phyloP scores from a whole-genome alignment of 2,329 filamentous ascomycete species.

The Fusarium agapanthi region DNA sequence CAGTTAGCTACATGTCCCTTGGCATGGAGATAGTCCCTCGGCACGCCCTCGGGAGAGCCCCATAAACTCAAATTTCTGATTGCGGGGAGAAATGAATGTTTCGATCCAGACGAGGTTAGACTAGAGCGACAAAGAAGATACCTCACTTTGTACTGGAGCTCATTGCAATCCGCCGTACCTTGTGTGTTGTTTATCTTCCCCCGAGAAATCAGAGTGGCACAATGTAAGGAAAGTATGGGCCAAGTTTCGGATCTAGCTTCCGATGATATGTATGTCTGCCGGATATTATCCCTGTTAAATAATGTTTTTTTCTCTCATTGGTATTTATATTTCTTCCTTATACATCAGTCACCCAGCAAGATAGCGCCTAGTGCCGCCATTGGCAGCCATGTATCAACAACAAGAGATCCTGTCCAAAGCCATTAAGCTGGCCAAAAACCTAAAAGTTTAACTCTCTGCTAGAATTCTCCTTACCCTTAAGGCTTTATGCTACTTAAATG shows the following conservation, averaged over 20 bases:
- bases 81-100: neutral
- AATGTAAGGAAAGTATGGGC: fast-evolving
- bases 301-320: fast-evolving
- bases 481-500: neutral
- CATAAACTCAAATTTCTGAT: neutral
- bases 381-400: neutral
- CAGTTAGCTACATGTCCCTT: fast-evolving
- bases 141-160: fast-evolving
- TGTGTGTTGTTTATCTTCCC: fast-evolving
- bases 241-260: neutral
- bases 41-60: neutral
- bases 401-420: neutral
- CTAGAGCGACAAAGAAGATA: neutral
- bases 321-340: neutral
- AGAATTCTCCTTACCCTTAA: neutral
- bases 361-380: fast-evolving
- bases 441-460: neutral
- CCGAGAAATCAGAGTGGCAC: too few relatives aligned
- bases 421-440: neutral
- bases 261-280: neutral
- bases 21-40: neutral
- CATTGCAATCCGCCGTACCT: neutral
- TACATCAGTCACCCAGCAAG: neutral
- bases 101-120: fast-evolving
- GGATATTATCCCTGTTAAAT: fast-evolving